A percentile compares a stretch with the other conserved stretches of the same genome.
phyloP scores from a whole-genome alignment of 805 yeast genomes.

The Candida pseudofarinosa region DNA sequence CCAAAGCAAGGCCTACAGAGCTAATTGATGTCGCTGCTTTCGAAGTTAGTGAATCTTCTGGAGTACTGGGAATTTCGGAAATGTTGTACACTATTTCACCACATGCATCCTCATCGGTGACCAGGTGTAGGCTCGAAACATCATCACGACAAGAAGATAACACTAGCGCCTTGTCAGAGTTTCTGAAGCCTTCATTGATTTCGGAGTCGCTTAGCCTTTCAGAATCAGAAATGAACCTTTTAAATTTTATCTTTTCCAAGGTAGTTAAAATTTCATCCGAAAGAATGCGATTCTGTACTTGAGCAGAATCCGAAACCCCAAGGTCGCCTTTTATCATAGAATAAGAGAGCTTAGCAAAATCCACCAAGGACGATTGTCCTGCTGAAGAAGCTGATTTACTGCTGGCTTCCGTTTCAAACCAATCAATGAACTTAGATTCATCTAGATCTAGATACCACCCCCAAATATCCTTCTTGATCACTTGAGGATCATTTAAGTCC shows the following conservation, averaged over 20 bases:
- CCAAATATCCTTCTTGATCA: conserved; percentile 20
- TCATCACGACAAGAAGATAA: conserved; percentile 3
- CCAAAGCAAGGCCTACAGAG: neutral
- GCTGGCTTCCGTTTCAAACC: conserved; percentile 19
- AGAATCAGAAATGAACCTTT: neutral
- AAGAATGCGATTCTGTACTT: conserved; percentile 4
- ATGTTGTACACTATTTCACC: neutral
- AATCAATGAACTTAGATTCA: conserved; percentile 15
- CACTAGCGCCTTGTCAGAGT: conserved; percentile 2
- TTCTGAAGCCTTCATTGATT: neutral
- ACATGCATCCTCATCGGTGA: neutral
- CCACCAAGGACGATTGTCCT: neutral
- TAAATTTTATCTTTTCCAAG: conserved; percentile 20
- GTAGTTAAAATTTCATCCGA: conserved; percentile 15
- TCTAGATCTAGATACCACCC: conserved; percentile 26
- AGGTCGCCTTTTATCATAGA: conserved; percentile 28
- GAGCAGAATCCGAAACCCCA: conserved; percentile 1
- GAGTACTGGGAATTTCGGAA: conserved; percentile 1
- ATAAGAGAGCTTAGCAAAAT: conserved; percentile 20
- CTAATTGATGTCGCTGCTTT: too few species aligned
- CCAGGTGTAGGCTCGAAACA: neutral
- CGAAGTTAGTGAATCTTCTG: neutral
- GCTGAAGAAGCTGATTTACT: neutral
- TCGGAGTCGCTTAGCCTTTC: neutral
- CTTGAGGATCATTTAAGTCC: conserved; percentile 26